phyloP scores from a whole-genome alignment of 2,329 filamentous ascomycete species.

The Fusarium coffeatum region DNA sequence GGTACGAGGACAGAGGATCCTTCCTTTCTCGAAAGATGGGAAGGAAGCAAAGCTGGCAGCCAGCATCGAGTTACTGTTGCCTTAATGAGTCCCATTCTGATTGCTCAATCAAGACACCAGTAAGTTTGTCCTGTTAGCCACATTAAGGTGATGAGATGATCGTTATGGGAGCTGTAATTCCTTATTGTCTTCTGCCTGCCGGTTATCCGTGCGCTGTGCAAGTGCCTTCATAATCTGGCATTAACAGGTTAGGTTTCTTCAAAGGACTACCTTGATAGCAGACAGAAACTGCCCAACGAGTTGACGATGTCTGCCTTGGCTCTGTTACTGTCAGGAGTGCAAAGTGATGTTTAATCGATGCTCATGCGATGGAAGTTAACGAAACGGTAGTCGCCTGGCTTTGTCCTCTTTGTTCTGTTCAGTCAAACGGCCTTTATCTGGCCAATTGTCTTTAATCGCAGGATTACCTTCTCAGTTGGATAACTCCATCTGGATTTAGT shows the following conservation, averaged over 20 bases:
- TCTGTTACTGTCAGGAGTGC: background rate
- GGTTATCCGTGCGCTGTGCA: background rate
- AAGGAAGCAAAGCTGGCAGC: background rate
- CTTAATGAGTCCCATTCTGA: background rate
- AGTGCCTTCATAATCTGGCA: background rate
- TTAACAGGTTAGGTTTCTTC: background rate
- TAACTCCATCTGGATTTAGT: background rate
- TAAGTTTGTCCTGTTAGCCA: background rate
- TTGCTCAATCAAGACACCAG: background rate
- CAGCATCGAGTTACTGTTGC: background rate
- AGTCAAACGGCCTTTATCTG: background rate
- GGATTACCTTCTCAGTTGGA: background rate
- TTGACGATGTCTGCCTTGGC: background rate
- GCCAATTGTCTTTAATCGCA: background rate
- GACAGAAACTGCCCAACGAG: background rate
- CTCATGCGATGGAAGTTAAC: background rate
- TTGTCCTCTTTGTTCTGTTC: background rate
- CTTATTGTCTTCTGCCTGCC: background rate
- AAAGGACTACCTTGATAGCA: background rate
- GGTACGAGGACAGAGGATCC: background rate
- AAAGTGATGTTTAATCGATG: background rate
- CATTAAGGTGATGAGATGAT: background rate
- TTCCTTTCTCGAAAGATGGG: background rate
- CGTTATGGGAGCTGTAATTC: background rate
- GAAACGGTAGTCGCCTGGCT: background rate